Evolutionary conservation across 306 rosid species (phyloP).

Genomic region (Phaseolus lunatus): DNA sequence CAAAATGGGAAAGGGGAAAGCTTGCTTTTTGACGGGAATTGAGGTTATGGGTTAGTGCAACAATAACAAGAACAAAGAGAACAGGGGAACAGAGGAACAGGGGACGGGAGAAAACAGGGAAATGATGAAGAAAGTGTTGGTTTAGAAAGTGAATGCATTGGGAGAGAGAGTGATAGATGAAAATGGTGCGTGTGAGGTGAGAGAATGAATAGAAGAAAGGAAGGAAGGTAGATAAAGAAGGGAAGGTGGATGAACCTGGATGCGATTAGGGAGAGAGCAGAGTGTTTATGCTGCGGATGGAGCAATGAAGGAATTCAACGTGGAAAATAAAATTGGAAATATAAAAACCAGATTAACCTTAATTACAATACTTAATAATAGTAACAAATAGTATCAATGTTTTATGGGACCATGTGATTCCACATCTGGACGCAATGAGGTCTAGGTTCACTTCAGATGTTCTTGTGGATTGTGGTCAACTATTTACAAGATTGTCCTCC

Average conservation of each 20-base stretch:
- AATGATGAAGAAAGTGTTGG: not conserved
- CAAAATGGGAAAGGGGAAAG: not conserved
- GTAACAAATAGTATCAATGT: not conserved
- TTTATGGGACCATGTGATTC: not conserved
- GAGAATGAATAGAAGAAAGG: not conserved
- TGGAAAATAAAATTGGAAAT: not conserved
- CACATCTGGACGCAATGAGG: not conserved
- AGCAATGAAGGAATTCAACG: not conserved
- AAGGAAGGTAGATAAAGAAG: not conserved
- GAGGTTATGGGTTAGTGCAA: constrained; percentile 25
- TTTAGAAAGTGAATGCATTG: constrained; percentile 21
- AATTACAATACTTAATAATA: not conserved
- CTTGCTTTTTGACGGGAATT: not conserved
- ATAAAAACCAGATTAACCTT: not conserved
- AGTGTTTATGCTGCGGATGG: not conserved
- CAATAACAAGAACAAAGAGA: constrained; percentile 1
- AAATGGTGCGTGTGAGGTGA: not conserved
- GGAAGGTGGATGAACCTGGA: constrained; percentile 45
- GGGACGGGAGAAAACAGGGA: not conserved
- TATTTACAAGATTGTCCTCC: not conserved
- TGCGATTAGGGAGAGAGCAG: constrained; percentile 23
- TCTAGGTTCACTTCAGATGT: constrained; percentile 14
- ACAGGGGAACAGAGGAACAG: not conserved
- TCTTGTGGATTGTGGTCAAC: not conserved
- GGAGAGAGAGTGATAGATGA: not conserved